These are phyloP conservation scores for Phaeosphaeria sp. DNA, from an alignment of 2,329 filamentous ascomycete species.

Conservation along the genomic window DNA sequence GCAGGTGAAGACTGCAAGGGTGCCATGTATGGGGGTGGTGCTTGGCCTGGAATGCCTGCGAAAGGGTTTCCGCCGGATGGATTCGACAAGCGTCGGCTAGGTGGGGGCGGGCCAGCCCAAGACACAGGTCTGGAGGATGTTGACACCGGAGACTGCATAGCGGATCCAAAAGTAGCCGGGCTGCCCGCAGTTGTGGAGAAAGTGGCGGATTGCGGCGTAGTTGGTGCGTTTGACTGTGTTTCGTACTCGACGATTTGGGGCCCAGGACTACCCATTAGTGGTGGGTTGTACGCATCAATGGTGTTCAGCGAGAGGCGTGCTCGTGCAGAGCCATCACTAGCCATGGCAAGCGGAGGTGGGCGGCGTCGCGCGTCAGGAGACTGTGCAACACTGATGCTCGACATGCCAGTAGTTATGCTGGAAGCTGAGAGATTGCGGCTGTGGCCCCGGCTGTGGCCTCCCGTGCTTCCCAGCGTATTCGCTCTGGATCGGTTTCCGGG, in stretches of 20 bases:
- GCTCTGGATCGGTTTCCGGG: slow-evolving; percentile 75
- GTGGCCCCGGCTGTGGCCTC: slow-evolving; percentile 76
- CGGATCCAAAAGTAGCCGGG: slow-evolving; percentile 71
- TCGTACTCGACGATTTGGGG: slow-evolving; percentile 70
- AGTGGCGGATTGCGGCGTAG: slow-evolving; percentile 82
- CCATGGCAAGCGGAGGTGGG: slow-evolving; percentile 84
- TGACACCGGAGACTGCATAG: slow-evolving; percentile 74
- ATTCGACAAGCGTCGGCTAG: slow-evolving; percentile 79
- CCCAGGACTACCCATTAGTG: slow-evolving; percentile 67
- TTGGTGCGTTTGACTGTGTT: slow-evolving; percentile 73
- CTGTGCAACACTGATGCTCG: slow-evolving; percentile 64
- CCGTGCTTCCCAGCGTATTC: slow-evolving; percentile 76
- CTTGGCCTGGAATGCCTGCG: slow-evolving; percentile 67
- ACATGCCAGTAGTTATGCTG: slow-evolving; percentile 79
- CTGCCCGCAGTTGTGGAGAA: slow-evolving; percentile 80
- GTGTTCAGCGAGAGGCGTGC: slow-evolving; percentile 62
- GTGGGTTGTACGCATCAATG: slow-evolving; percentile 68
- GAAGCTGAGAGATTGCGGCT: slow-evolving; percentile 85
- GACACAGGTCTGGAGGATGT: slow-evolving; percentile 73
- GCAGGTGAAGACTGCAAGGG: slow-evolving; percentile 63
- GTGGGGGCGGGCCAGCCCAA: slow-evolving; percentile 73
- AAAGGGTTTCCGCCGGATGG: slow-evolving; percentile 79
- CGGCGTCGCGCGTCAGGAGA: slow-evolving; percentile 65
- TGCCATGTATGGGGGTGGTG: slow-evolving; percentile 64
- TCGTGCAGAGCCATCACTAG: slow-evolving; percentile 67